Percentiles rank a stretch among this genome's conserved stretches.
These are phyloP conservation scores for Nepenthes alata DNA, from an alignment of 179 eudicot species.

Conservation along the genomic window DNA sequence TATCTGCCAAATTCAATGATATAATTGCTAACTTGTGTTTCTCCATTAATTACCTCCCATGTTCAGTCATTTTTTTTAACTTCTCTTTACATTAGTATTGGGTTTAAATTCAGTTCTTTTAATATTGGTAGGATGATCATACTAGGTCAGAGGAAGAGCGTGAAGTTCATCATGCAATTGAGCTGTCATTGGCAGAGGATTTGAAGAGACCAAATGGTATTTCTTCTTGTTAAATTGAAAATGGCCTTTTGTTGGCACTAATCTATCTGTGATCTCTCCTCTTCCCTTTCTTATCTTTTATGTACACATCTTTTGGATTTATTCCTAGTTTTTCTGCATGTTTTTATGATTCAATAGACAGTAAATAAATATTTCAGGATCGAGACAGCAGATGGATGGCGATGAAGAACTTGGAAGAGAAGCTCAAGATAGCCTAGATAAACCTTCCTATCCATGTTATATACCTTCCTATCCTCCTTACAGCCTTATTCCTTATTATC, in stretches of 20 bases:
- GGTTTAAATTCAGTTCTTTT: too few species aligned
- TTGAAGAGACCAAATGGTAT: constrained; percentile 54
- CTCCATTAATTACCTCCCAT: too few species aligned
- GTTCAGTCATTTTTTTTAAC: too few species aligned
- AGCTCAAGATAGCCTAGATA: constrained; percentile 33
- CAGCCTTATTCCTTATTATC: constrained; percentile 41
- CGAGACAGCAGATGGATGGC: too few species aligned
- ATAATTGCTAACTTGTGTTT: too few species aligned
- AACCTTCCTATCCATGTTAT: constrained; percentile 32
- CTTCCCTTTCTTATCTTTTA: not conserved
- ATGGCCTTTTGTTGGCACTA: too few species aligned
- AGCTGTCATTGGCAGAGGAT: constrained; percentile 67
- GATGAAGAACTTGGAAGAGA: constrained; percentile 20
- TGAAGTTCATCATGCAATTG: constrained; percentile 70
- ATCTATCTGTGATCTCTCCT: too few species aligned
- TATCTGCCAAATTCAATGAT: too few species aligned
- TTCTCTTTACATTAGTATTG: too few species aligned
- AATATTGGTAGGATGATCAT: constrained; percentile 49
- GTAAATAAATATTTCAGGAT: not conserved
- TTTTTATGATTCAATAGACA: not conserved
- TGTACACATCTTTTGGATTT: not conserved
- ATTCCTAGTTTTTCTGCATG: not conserved
- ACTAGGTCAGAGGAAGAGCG: constrained; percentile 43
- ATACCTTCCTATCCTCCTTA: constrained; percentile 64
- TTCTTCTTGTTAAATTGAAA: constrained; percentile 2